Conservation (phyloP, 352 stramenopile species). For the Phytopythium oedochilum region DNA sequence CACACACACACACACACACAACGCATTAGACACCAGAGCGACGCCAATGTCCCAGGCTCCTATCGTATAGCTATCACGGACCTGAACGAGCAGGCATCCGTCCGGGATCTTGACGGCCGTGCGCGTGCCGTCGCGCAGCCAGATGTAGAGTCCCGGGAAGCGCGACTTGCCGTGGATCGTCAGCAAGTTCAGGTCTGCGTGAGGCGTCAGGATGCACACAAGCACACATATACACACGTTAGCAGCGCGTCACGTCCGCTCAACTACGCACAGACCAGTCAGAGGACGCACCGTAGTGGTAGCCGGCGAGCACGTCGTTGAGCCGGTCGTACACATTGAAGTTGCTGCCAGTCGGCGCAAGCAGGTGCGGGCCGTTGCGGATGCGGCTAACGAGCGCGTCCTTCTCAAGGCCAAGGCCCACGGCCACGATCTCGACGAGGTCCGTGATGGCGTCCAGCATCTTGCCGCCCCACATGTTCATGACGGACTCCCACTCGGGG, state of each 20-base stretch:
- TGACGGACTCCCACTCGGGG: slow-evolving; percentile 81
- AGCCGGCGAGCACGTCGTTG: slow-evolving; percentile 88
- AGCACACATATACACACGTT: background rate
- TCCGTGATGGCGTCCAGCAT: slow-evolving; percentile 79
- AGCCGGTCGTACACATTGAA: slow-evolving; percentile 76
- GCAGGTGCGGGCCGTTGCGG: slow-evolving; percentile 82
- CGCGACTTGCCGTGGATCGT: slow-evolving; percentile 92
- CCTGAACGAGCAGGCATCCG: slow-evolving; percentile 83
- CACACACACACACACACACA: no score
- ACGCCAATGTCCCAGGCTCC: no score
- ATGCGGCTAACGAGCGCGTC: slow-evolving; percentile 75
- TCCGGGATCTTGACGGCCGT: slow-evolving; percentile 86
- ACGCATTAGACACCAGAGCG: no score
- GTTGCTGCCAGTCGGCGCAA: slow-evolving; percentile 89
- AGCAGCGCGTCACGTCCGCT: background rate
- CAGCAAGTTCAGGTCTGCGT: slow-evolving; percentile 87
- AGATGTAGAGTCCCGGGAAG: slow-evolving; percentile 90
- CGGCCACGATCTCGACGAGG: slow-evolving; percentile 84
- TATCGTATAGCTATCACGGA: no score
- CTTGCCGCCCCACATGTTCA: slow-evolving; percentile 92
- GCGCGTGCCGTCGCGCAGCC: slow-evolving; percentile 84
- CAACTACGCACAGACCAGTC: background rate
- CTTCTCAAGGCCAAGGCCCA: slow-evolving; percentile 84
- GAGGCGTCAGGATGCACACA: background rate
- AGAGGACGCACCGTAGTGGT: slow-evolving; percentile 72